These are phyloP conservation scores for Colletotrichum lentis DNA, from an alignment of 2,329 filamentous ascomycete genomes.

Conservation along the genomic window DNA sequence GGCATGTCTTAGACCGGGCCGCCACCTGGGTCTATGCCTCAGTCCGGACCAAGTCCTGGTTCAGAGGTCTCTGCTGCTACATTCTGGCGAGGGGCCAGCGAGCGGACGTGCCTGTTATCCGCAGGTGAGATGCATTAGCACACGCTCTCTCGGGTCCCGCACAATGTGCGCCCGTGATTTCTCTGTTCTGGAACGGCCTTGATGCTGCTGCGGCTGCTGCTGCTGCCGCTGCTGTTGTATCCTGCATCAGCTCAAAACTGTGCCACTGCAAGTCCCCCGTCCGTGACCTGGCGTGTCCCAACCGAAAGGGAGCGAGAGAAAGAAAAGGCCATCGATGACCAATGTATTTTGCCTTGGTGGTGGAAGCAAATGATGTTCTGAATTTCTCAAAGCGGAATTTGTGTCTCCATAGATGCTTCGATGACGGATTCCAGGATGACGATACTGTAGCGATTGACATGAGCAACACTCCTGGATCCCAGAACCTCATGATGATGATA, in stretches of 20 bases:
- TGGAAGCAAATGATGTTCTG: conserved; percentile 21
- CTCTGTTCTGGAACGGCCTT: conserved; percentile 4
- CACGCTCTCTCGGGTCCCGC: neutral
- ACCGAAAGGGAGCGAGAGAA: too few species aligned
- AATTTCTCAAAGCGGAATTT: conserved; percentile 4
- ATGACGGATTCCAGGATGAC: conserved; percentile 12
- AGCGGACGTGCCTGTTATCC: conserved; percentile 19
- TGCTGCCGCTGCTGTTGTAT: too few species aligned
- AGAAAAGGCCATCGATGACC: neutral
- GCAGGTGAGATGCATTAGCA: conserved; percentile 18
- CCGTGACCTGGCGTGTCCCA: conserved; percentile 12
- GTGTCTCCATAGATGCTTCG: conserved; percentile 20
- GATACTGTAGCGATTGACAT: conserved; percentile 20
- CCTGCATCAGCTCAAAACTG: conserved; percentile 21
- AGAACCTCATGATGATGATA: neutral
- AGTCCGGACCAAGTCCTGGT: conserved; percentile 13
- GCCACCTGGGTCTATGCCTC: conserved; percentile 21
- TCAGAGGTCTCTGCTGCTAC: neutral
- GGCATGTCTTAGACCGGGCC: conserved; percentile 37
- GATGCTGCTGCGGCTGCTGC: neutral
- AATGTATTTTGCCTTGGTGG: conserved; percentile 13
- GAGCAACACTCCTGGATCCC: neutral
- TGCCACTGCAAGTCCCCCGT: conserved; percentile 21
- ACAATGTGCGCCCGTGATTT: neutral
- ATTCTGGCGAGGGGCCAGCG: neutral